Conservation (phyloP, 495 filamentous ascomycete genomes). For the Neurospora sp. region DNA sequence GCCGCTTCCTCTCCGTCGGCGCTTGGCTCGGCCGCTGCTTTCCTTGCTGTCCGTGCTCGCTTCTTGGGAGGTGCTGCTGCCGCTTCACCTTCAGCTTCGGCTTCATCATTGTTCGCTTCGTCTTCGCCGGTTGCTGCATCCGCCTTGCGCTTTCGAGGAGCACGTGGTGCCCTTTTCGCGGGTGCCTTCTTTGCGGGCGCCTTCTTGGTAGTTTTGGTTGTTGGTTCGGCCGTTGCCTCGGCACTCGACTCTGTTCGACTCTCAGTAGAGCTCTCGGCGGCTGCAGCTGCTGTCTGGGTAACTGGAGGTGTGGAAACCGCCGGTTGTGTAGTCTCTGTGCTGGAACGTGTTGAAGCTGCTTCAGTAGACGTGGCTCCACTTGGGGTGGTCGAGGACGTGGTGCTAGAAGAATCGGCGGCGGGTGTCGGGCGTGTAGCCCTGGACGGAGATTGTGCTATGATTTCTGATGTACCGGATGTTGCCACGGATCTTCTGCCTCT, state of each 20-base stretch:
- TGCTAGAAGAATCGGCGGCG: not conserved
- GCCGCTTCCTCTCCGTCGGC: slow-evolving; percentile 7
- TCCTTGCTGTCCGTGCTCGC: not conserved
- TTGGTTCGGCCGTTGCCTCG: not conserved
- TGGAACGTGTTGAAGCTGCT: not conserved
- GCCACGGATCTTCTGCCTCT: not conserved
- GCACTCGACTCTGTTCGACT: not conserved
- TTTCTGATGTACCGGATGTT: not conserved
- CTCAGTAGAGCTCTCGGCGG: not conserved
- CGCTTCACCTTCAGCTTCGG: not conserved
- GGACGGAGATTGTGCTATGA: not conserved
- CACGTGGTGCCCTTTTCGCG: not conserved
- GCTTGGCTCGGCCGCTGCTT: slow-evolving; percentile 2
- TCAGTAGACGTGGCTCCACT: not conserved
- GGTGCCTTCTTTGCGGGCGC: not conserved
- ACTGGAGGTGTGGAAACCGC: not conserved
- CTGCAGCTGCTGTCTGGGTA: not conserved
- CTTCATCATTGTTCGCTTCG: not conserved
- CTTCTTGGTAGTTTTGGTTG: not conserved
- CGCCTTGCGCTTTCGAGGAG: slow-evolving; percentile 9
- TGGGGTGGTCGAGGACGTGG: not conserved
- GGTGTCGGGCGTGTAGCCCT: not conserved
- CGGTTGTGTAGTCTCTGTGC: not conserved
- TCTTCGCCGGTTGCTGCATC: not conserved
- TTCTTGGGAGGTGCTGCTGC: slow-evolving; percentile 5